A percentile compares a stretch with the other conserved stretches of the same genome.
These are phyloP conservation scores for Orbilia ellipsospora DNA, from an alignment of 2,329 filamentous ascomycete genomes.

Conservation along the genomic window DNA sequence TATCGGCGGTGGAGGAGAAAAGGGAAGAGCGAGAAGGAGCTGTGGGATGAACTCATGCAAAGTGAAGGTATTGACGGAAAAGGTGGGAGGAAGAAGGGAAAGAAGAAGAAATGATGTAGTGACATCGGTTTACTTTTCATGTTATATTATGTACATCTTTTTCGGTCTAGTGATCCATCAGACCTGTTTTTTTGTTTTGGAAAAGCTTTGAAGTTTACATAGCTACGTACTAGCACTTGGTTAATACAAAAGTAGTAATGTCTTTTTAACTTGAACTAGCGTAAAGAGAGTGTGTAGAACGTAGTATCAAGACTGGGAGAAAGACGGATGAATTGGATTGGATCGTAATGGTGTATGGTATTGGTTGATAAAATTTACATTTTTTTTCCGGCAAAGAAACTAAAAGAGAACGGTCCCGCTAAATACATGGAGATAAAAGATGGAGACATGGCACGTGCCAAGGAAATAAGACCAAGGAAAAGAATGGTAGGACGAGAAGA, in stretches of 20 bases:
- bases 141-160: neutral
- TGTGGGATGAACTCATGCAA: neutral
- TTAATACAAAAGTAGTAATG: slow-evolving; percentile 22
- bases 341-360: neutral
- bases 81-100: neutral
- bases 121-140: neutral
- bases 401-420: too few species aligned
- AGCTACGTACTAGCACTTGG: neutral
- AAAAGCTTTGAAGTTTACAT: too few species aligned
- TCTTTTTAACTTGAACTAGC: neutral
- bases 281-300: too few species aligned
- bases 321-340: too few species aligned
- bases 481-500: neutral
- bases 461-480: too few species aligned
- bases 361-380: slow-evolving; percentile 11
- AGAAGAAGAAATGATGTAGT: neutral
- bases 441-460: too few species aligned
- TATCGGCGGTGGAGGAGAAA: neutral
- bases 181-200: slow-evolving; percentile 1
- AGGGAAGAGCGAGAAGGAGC: neutral
- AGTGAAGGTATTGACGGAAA: neutral
- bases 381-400: neutral
- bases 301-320: too few species aligned
- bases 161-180: neutral
- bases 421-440: slow-evolving; percentile 1